Evolutionary conservation across 345 rosid species (phyloP).

Genomic region (Populus euphratica): DNA sequence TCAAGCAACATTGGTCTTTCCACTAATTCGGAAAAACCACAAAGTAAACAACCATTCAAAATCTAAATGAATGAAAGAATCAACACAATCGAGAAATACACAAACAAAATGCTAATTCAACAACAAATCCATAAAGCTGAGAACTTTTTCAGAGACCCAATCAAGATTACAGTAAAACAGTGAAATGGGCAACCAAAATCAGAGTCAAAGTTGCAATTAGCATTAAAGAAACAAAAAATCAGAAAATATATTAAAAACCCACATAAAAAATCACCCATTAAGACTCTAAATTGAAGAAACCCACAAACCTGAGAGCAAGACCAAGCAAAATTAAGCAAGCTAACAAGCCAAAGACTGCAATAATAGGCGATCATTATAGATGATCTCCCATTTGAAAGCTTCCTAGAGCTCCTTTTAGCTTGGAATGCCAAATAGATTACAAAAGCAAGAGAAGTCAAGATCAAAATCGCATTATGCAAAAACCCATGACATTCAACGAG

Average conservation of each 20-base stretch:
- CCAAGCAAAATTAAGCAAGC: slow-evolving; percentile 89
- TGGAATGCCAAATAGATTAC: slow-evolving; percentile 63
- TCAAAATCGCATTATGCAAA: slow-evolving; percentile 58
- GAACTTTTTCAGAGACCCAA: background rate
- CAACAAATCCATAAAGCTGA: background rate
- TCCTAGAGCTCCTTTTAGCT: slow-evolving; percentile 62
- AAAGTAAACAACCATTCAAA: background rate
- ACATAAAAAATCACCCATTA: background rate
- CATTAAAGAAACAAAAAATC: background rate
- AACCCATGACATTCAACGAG: slow-evolving; percentile 76
- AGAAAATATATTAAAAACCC: background rate
- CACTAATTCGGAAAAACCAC: background rate
- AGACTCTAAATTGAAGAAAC: background rate
- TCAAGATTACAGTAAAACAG: background rate
- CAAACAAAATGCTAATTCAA: background rate
- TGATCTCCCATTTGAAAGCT: slow-evolving; percentile 75
- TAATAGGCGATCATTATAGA: slow-evolving; percentile 79
- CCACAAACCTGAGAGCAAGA: slow-evolving; percentile 66
- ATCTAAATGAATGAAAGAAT: background rate
- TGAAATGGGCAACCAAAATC: background rate
- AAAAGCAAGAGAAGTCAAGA: slow-evolving; percentile 55
- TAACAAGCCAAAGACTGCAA: slow-evolving; percentile 77
- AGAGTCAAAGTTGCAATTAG: background rate
- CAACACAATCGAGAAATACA: background rate
- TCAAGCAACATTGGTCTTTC: background rate